Base-by-base conservation (phyloP, 2,329 filamentous ascomycete species). In the Fusarium virguliforme region DNA sequence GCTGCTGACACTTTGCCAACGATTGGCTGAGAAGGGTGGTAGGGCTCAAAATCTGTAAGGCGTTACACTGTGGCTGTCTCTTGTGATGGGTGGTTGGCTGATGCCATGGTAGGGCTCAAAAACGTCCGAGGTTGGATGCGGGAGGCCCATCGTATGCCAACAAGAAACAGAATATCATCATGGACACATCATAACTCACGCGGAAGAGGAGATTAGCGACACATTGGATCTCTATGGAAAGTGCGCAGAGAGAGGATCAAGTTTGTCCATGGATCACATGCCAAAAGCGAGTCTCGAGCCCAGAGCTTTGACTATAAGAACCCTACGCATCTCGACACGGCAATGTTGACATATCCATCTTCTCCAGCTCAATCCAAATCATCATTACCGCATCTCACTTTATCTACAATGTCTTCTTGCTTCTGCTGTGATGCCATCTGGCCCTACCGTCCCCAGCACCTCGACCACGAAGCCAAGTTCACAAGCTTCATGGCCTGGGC, bases 391-490 rank as follows among this genome's bases (percentile, higher is more conserved):
- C 2, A 15, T 3, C 12, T 43, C 22, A 8, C 8, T 1, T 9
- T 8, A 22, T 18, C 8, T 22, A 43, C 24, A 24, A 67, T 67
- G 64, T 15, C 64, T 34, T 56, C 64, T 12, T 34, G 35, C 3
- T 67, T 67, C 43, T 67, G 64, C 8, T 67, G 64, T 18, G 26
- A 6, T 1, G 40, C 18, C 15, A 60, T 60, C 13, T 10, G 24
- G 2, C 60, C 64, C 3, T 67, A 60, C 9, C 64, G 64, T 5
- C 50, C 64, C 15, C 64, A 64, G 9, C 6, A 18, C 6, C 60
- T 67, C 8, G 41, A 38, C 6, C 60, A 67, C 5, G 48, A 67
- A 40, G 34, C 18, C 22, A 67, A 64, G 41, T 67, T 67, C 12
- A 34, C 55, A 4, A 32, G 24, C 4, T 67, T 67, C 55, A 50